phyloP scores from a whole-genome alignment of 164 flowering plant genomes.

The Taxillus chinensis region DNA sequence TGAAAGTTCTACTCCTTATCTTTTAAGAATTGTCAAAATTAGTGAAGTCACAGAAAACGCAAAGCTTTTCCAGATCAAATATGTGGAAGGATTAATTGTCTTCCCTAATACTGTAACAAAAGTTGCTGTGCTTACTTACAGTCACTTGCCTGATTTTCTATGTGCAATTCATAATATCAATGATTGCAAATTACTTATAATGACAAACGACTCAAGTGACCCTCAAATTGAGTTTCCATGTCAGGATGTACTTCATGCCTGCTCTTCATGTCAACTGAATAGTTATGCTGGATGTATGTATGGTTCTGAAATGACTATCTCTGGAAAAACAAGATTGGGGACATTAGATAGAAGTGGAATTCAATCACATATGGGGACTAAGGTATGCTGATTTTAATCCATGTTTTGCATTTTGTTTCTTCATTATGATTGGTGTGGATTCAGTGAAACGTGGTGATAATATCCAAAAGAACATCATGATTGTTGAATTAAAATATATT shows the following conservation, averaged over 20 bases:
- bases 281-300: conserved; percentile 15
- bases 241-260: conserved; percentile 29
- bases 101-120: conserved; percentile 52
- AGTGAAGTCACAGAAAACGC: conserved; percentile 31
- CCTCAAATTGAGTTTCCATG: conserved; percentile 56
- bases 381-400: conserved; percentile 20
- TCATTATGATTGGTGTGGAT: no score
- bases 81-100: conserved; percentile 52
- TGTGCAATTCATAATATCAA: conserved; percentile 12
- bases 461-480: no score
- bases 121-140: conserved; percentile 38
- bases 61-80: conserved; percentile 36
- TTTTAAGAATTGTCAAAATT: conserved; percentile 40
- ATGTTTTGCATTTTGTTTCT: not conserved
- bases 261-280: conserved; percentile 19
- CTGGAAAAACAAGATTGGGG: conserved; percentile 10
- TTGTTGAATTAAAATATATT: no score
- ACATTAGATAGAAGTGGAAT: conserved; percentile 14
- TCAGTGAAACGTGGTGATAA: no score
- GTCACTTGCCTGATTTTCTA: conserved; percentile 6
- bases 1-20: conserved; percentile 36
- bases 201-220: conserved; percentile 54
- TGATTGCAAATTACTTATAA: conserved; percentile 38
- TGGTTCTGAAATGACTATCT: conserved; percentile 7
- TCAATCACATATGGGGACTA: conserved; percentile 14